A percentile compares a stretch with the other conserved stretches of the same genome.
These are phyloP conservation scores for Capronia coronata DNA, from an alignment of 2,329 filamentous ascomycete genomes.

Conservation along the genomic window DNA sequence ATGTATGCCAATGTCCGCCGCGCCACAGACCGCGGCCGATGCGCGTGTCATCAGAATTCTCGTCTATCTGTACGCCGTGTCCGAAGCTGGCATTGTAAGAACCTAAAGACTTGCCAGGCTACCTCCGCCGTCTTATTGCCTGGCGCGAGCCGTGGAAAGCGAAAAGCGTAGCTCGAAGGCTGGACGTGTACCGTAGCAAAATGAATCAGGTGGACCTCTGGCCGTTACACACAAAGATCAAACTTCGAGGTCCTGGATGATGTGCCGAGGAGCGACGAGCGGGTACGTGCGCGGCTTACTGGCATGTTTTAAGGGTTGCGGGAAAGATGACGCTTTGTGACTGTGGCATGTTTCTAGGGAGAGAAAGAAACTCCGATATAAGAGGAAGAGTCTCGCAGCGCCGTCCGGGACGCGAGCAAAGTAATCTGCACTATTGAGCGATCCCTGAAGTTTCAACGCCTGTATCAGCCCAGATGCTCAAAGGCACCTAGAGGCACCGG, in stretches of 20 bases:
- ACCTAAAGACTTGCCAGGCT: background rate
- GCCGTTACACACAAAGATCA: background rate
- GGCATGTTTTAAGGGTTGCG: background rate
- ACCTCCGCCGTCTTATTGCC: background rate
- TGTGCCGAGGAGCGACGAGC: conserved; percentile 3
- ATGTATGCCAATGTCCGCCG: conserved; percentile 9
- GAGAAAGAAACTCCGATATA: background rate
- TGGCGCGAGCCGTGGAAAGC: background rate
- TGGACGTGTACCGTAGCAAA: too few species aligned
- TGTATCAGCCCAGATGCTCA: background rate
- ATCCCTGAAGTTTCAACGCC: background rate
- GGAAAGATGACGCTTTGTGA: background rate
- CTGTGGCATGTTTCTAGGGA: background rate
- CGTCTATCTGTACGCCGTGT: background rate
- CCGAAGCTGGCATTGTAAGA: background rate
- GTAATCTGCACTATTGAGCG: background rate
- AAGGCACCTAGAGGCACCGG: conserved; percentile 1
- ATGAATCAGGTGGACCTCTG: too few species aligned
- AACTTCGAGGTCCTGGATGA: background rate
- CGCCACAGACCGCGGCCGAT: background rate
- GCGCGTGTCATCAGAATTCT: background rate
- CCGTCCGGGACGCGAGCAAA: background rate
- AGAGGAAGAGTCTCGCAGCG: background rate
- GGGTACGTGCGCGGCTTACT: conserved; percentile 1
- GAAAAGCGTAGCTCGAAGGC: background rate